phyloP scores from a whole-genome alignment of 768 basidiomycete species.

The Amanita exitialis region DNA sequence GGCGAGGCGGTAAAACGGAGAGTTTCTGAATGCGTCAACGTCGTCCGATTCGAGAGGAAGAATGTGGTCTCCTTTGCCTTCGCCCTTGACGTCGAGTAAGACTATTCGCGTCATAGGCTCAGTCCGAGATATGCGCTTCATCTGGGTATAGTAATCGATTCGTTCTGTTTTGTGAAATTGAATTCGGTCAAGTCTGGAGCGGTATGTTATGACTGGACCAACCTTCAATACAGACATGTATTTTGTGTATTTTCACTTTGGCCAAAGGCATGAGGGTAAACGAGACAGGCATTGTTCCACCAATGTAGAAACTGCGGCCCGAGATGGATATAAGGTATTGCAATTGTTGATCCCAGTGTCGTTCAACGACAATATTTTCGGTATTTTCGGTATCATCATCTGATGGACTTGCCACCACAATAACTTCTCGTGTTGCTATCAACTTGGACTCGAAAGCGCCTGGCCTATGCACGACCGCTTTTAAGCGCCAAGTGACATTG shows the following conservation, averaged over 20 bases:
- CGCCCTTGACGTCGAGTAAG: constrained; percentile 52
- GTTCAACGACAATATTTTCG: constrained; percentile 72
- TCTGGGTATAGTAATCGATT: constrained; percentile 69
- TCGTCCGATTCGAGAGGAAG: constrained; percentile 74
- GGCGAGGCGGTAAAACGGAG: constrained; percentile 51
- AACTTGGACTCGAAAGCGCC: constrained; percentile 73
- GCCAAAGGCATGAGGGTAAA: constrained; percentile 76
- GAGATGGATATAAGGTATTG: constrained; percentile 71
- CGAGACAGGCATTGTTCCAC: constrained; percentile 69
- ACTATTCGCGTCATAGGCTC: constrained; percentile 52
- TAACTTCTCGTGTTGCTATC: constrained; percentile 59
- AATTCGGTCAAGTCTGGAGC: not conserved
- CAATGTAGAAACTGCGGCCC: constrained; percentile 73
- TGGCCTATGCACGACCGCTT: constrained; percentile 74
- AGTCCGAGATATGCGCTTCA: constrained; percentile 56
- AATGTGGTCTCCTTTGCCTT: constrained; percentile 45
- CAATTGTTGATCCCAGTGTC: constrained; percentile 86
- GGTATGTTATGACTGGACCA: constrained; percentile 10
- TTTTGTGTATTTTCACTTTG: constrained; percentile 72
- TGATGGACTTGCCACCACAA: constrained; percentile 62
- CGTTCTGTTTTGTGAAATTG: constrained; percentile 41
- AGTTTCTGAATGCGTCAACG: constrained; percentile 47
- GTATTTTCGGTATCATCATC: constrained; percentile 84
- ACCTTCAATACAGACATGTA: constrained; percentile 80
- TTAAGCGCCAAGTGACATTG: constrained; percentile 67